A percentile compares a stretch with the other conserved stretches of the same genome.
These are phyloP conservation scores for Trichoderma sp. DNA, from an alignment of 2,329 filamentous ascomycete genomes.

Conservation along the genomic window DNA sequence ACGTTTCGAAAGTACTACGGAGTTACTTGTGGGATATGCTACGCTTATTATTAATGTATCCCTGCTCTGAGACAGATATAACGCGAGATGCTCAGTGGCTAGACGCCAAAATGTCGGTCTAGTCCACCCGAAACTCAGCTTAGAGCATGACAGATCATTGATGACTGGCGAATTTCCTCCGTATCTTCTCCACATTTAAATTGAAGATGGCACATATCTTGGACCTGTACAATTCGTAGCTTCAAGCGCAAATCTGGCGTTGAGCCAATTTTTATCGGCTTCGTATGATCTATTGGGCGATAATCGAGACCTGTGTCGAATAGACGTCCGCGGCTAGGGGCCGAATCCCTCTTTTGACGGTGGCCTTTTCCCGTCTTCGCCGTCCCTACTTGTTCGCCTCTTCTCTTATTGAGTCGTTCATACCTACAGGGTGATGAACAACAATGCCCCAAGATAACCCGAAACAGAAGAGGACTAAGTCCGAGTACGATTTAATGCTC, in stretches of 20 bases:
- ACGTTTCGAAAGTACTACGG: background rate
- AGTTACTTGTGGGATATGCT: background rate
- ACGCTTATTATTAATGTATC: background rate
- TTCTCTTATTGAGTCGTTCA: background rate
- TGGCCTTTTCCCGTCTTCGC: background rate
- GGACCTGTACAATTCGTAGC: background rate
- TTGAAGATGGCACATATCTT: background rate
- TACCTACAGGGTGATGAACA: background rate
- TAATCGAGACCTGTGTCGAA: background rate
- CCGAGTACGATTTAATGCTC: background rate
- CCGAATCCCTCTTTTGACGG: background rate
- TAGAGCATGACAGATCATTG: slow-evolving; percentile 7
- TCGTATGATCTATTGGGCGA: background rate
- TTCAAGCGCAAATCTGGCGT: background rate
- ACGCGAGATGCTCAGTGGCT: background rate
- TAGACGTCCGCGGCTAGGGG: background rate
- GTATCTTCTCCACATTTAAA: background rate
- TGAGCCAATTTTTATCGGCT: background rate
- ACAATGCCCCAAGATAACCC: background rate
- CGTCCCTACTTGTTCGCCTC: background rate
- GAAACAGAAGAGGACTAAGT: background rate
- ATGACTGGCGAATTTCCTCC: background rate
- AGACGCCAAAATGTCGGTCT: background rate
- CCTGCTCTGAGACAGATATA: background rate
- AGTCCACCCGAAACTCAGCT: background rate